Percentiles rank a stretch among this genome's conserved stretches.
phyloP scores from a whole-genome alignment of 2,329 filamentous ascomycete genomes.

The Penicillium sp. region DNA sequence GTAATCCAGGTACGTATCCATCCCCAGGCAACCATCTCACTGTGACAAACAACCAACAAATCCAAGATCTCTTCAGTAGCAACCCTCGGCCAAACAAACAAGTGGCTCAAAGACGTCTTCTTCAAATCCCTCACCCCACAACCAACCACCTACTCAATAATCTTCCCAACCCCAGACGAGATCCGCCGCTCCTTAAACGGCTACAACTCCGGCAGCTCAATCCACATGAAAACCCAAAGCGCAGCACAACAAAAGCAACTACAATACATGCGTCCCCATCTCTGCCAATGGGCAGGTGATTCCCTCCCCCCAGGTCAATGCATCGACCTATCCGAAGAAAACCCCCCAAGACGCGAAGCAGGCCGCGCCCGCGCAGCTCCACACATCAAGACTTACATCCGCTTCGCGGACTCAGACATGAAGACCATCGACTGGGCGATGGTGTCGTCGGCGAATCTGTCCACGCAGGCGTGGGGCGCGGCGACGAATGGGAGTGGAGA shows the following conservation, averaged over 20 bases:
- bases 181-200: slow-evolving; percentile 74
- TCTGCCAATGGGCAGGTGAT: slow-evolving; percentile 75
- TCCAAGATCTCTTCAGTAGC: slow-evolving; percentile 78
- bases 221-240: slow-evolving; percentile 76
- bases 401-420: slow-evolving; percentile 49
- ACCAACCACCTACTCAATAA: slow-evolving; percentile 60
- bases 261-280: slow-evolving; percentile 64
- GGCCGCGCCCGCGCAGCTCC: slow-evolving; percentile 70
- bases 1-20: slow-evolving; percentile 31
- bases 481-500: slow-evolving; percentile 55
- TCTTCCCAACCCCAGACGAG: slow-evolving; percentile 79
- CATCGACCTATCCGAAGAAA: slow-evolving; percentile 10
- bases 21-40: slow-evolving; percentile 5
- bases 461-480: slow-evolving; percentile 84
- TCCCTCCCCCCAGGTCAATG: slow-evolving; percentile 10
- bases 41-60: slow-evolving; percentile 22
- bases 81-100: slow-evolving; percentile 66
- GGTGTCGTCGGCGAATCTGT: slow-evolving; percentile 86
- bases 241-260: slow-evolving; percentile 70
- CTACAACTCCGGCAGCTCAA: slow-evolving; percentile 72
- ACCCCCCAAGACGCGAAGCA: slow-evolving; percentile 42
- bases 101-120: slow-evolving; percentile 67
- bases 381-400: slow-evolving; percentile 86
- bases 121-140: slow-evolving; percentile 44
- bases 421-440: slow-evolving; percentile 74